Evolutionary conservation across 2,329 filamentous ascomycete genomes (phyloP).

Genomic region (Drechslerella dactyloides): DNA sequence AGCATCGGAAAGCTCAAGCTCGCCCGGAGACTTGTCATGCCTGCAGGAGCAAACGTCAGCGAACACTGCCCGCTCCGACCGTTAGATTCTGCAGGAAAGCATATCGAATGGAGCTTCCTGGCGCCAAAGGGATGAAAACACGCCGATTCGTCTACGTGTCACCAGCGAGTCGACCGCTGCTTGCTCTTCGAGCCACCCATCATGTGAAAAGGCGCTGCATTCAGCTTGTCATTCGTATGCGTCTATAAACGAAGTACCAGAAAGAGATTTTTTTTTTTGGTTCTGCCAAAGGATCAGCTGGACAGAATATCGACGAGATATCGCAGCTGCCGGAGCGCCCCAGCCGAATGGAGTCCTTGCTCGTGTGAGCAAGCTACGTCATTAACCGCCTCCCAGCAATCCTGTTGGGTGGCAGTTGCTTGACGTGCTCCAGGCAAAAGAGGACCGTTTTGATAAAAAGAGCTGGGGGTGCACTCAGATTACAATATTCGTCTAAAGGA

Average conservation of each 20-base stretch:
- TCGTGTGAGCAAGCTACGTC: conserved; percentile 47
- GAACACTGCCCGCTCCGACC: conserved; percentile 43
- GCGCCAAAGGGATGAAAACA: conserved; percentile 1
- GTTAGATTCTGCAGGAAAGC: conserved; percentile 6
- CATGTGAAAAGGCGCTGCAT: conserved; percentile 26
- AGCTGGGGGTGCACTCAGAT: conserved; percentile 7
- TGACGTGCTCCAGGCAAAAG: neutral
- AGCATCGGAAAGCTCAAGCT: conserved; percentile 31
- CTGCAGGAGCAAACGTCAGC: conserved; percentile 36
- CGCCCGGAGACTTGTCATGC: conserved; percentile 27
- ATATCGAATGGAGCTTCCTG: neutral
- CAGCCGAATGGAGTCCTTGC: conserved; percentile 41
- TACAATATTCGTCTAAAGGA: neutral
- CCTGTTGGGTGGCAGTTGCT: conserved; percentile 12
- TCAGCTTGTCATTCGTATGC: too few relatives aligned
- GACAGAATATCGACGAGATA: conserved; percentile 33
- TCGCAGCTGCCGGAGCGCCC: conserved; percentile 13
- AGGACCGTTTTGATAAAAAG: neutral
- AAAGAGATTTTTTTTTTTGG: conserved; percentile 9
- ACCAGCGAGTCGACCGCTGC: conserved; percentile 11
- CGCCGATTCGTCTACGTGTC: conserved; percentile 23
- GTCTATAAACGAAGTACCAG: conserved; percentile 13
- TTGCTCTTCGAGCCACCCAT: conserved; percentile 16
- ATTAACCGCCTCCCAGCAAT: conserved; percentile 8
- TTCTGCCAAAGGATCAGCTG: conserved; percentile 24